Evolutionary conservation across 2,329 filamentous ascomycete genomes (phyloP).

Genomic region (Aciculosporium take): DNA sequence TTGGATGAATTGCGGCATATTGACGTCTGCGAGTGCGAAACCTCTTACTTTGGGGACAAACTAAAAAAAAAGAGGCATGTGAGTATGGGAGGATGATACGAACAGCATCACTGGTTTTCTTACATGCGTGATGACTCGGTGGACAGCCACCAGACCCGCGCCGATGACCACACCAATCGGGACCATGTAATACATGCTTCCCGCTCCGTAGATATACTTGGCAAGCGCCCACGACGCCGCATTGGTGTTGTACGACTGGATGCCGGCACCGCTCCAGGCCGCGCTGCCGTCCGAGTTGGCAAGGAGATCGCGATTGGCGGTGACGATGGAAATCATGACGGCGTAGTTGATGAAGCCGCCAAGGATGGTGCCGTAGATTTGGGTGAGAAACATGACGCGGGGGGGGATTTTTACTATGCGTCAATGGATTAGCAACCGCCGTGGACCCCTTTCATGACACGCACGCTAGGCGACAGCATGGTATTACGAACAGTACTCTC

Average conservation of each 20-base stretch:
- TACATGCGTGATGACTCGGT: background rate
- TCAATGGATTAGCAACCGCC: background rate
- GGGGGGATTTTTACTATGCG: slow-evolving; percentile 19
- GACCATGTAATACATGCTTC: slow-evolving; percentile 21
- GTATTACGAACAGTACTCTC: slow-evolving; percentile 35
- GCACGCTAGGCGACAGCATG: background rate
- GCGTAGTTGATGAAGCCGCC: slow-evolving; percentile 31
- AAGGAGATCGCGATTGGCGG: slow-evolving; percentile 26
- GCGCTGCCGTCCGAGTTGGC: slow-evolving; percentile 25
- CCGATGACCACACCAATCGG: slow-evolving; percentile 28
- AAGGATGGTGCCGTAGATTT: slow-evolving; percentile 26
- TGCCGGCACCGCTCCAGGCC: slow-evolving; percentile 33
- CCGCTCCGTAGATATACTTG: slow-evolving; percentile 26
- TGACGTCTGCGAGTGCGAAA: slow-evolving; percentile 1
- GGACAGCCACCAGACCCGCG: slow-evolving; percentile 16
- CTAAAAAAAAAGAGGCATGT: background rate
- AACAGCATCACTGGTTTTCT: too few relatives aligned
- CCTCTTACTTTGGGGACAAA: slow-evolving; percentile 1
- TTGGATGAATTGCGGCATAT: slow-evolving; percentile 4
- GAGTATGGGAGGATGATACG: too few relatives aligned
- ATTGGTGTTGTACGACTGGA: slow-evolving; percentile 30
- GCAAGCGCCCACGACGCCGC: slow-evolving; percentile 20
- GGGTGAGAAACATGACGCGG: slow-evolving; percentile 25
- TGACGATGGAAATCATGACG: slow-evolving; percentile 31
- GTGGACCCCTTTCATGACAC: background rate